Evolutionary conservation across 345 rosid genomes (phyloP), one percentile per base, ranked within the genome.

Genomic region (Syzygium oleosum): DNA sequence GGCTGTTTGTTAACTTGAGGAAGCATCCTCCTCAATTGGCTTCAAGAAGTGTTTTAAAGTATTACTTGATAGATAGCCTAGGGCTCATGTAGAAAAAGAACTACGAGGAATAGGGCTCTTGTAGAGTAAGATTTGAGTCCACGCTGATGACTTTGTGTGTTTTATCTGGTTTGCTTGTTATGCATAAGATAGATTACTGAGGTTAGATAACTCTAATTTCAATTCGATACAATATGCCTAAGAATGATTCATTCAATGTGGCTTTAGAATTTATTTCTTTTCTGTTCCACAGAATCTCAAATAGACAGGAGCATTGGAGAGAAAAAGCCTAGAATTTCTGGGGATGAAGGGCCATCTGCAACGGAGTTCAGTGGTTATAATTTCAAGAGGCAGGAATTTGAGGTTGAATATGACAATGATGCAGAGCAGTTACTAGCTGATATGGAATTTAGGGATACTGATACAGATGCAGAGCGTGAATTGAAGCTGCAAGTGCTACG

Each of bases 371-470:
- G 97, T 90, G 98, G 99, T 89, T 98, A 94, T 91, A 98, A 98
- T 90, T 88, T 93, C 87, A 96, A 96, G 94, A 94, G 99, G 92
- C 93, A 93, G 91, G 99, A 98, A 90, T 96, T 98, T 93, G 99
- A 98, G 92, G 88, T 95, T 87, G 99, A 96, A 92, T 94, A 96
- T 86, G 99, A 98, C 88, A 96, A 98, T 80, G 98, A 98, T 90
- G 99, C 99, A 17, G 99, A 98, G 93, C 98, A 94, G 86, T 90
- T 96, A 88, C 93, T 96, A 73, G 98, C 98, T 55, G 99, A 96
- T 88, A 98, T 96, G 99, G 99, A 98, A 85, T 98, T 98, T 90
- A 92, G 91, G 91, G 98, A 96, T 51, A 88, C 92, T 56, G 98
- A 98, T 88, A 89, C 95, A 53, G 93, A 93, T 90, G 94, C 95